Base-by-base conservation (phyloP, 2,329 filamentous ascomycete genomes). In the Stachybotrys chlorohalonatus region DNA sequence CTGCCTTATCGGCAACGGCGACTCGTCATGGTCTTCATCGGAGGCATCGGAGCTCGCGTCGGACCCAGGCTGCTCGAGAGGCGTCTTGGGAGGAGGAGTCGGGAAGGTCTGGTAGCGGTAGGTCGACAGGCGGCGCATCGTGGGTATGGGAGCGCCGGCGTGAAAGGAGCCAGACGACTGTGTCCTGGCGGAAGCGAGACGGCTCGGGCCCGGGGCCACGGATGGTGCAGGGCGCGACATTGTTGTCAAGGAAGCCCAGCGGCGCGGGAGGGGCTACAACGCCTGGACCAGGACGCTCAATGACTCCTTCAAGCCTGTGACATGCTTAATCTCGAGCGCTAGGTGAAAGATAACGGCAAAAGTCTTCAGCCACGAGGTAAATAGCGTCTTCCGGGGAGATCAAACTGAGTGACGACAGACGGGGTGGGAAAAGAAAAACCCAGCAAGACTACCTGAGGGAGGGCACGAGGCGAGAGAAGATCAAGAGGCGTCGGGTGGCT, bases 51-150 rank as follows among this genome's bases (percentile, higher is more conserved):
- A 65, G 53, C 63, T 63, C 49, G 55, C 58, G 51, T 66, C 61
- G 17, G 61, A 62, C 46, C 54, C 62, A 63, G 59, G 73, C 15
- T 76, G 77, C 15, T 75, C 77, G 54, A 83, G 82, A 2, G 85
- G 82, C 1, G 82, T 82, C 60, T 82, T 83, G 11, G 89, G 88
- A 15, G 89, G 87, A 39, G 83, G 79, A 0, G 86, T 88, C 3
- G 89, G 88, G 63, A 94, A 93, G 7, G 89, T 93, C 63, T 92
- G 87, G 71, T 93, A 94, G 66, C 86, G 85, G 60, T 84, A 75
- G 7, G 69, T 67, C 8, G 74, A 71, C 30, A 70, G 66, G 13
- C 74, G 74, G 45, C 75, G 72, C 48, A 70, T 50, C 7, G 69
- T 66, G 2, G 75, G 76, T 47, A 79, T 75, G 6, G 77, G 74